Evolutionary conservation across 2,329 filamentous ascomycete species (phyloP), one percentile per base, ranked within the genome.

Genomic region (Fusarium sp.): DNA sequence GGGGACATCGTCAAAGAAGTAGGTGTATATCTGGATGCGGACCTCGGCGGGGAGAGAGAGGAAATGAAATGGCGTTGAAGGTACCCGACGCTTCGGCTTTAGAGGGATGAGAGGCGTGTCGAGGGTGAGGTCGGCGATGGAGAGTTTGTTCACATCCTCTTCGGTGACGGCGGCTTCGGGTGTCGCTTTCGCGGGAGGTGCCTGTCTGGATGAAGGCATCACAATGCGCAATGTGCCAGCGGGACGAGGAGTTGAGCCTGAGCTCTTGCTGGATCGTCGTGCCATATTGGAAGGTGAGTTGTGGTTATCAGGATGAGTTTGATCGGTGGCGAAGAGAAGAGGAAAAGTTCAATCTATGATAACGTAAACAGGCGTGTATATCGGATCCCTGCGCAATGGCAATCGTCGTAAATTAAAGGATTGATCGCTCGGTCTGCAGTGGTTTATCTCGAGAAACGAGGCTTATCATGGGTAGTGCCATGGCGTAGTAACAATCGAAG

Each of bases 31-130:
- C 66, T 86, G 84, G 56, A 89, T 78, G 8, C 90, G 87, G 27
- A 93, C 74, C 70, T 93, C 90, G 0, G 84, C 81, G 0, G 90
- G 90, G 1, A 93, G 77, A 27, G 83, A 78, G 54, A 92, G 80
- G 72, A 93, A 90, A 8, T 78, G 83, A 51, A 91, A 91, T 0
- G 84, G 80, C 39, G 75, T 72, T 3, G 75, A 70, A 15, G 76
- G 75, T 1, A 67, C 67, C 9, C 71, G 72, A 8, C 56, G 57
- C 52, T 73, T 78, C 21, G 70, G 69, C 27, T 42, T 63, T n/a
- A 76, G 60, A 2, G 72, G 74, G 58, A 63, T 70, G 5, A 69
- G 65, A n/a, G 67, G 71, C 3, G 76, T 75, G 44, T 77, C 74
- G 23, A 84, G 72, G 2, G 78, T 79, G 15, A 85, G 70, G 2